Evolutionary conservation across 495 filamentous ascomycete genomes (phyloP).

Genomic region (Platismatia glauca): DNA sequence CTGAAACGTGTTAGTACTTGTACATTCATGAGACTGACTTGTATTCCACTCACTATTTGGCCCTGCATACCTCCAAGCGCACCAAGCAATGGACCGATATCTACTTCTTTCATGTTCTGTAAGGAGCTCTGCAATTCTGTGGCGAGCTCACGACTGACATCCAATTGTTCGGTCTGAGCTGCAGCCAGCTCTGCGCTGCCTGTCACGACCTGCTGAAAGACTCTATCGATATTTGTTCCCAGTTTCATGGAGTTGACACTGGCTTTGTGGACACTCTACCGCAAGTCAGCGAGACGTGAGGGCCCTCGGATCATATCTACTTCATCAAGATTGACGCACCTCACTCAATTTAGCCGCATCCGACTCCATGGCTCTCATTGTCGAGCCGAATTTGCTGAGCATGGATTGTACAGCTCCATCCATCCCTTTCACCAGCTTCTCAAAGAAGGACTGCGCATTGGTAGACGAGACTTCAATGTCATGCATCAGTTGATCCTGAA

Average conservation of each 20-base stretch:
- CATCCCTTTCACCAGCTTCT: slow-evolving; percentile 27
- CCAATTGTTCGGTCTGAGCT: slow-evolving; percentile 22
- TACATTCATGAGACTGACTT: slow-evolving; percentile 23
- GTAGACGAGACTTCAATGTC: slow-evolving; percentile 35
- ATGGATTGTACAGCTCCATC: slow-evolving; percentile 26
- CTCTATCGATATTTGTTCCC: slow-evolving; percentile 26
- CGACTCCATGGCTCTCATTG: slow-evolving; percentile 24
- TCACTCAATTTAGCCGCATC: slow-evolving; percentile 29
- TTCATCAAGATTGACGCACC: slow-evolving; percentile 22
- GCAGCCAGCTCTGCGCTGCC: slow-evolving; percentile 28
- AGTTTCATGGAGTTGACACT: slow-evolving; percentile 28
- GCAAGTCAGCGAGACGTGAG: slow-evolving; percentile 5
- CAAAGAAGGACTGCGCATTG: slow-evolving; percentile 26
- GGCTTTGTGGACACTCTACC: slow-evolving; percentile 32
- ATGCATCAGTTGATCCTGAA: slow-evolving; percentile 28
- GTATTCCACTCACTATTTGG: slow-evolving; percentile 28
- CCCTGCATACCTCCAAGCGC: slow-evolving; percentile 23
- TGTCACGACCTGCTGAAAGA: slow-evolving; percentile 32
- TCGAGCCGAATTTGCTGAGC: slow-evolving; percentile 21
- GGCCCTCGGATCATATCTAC: neutral
- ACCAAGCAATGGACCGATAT: slow-evolving; percentile 18
- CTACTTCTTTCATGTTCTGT: slow-evolving; percentile 25
- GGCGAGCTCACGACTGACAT: slow-evolving; percentile 11
- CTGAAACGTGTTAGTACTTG: slow-evolving; percentile 27
- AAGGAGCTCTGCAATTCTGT: slow-evolving; percentile 25